A percentile compares a stretch with the other conserved stretches of the same genome.
phyloP scores from a whole-genome alignment of 2,329 filamentous ascomycete species.

The Mollisia scopiformis region DNA sequence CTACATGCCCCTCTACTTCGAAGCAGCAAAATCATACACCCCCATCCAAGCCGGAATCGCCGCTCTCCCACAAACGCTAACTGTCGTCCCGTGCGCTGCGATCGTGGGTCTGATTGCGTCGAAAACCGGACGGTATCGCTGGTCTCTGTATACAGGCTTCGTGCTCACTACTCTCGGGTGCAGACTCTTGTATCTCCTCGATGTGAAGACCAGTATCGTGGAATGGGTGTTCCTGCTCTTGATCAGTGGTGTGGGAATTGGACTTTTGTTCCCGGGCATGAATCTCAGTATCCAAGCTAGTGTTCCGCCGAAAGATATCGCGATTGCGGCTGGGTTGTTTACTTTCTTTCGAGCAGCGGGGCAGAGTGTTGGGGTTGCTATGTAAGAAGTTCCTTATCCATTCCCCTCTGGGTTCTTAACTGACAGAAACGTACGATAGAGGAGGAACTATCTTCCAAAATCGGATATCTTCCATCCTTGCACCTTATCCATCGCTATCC shows the following conservation, averaged over 20 bases:
- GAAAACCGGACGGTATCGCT: conserved; percentile 56
- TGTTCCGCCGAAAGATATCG: conserved; percentile 54
- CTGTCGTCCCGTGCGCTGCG: conserved; percentile 60
- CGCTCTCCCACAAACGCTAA: conserved; percentile 59
- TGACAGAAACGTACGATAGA: no score
- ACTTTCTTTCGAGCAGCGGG: conserved; percentile 68
- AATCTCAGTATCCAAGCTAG: conserved; percentile 64
- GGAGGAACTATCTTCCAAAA: conserved; percentile 72
- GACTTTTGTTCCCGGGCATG: conserved; percentile 63
- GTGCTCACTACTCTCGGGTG: conserved; percentile 55
- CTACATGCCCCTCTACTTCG: conserved; percentile 52
- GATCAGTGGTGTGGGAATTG: conserved; percentile 61
- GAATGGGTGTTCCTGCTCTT: conserved; percentile 62
- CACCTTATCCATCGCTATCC: background rate
- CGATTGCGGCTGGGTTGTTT: conserved; percentile 63
- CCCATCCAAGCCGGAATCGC: conserved; percentile 56
- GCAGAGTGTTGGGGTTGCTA: conserved; percentile 64
- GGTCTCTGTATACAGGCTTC: conserved; percentile 64
- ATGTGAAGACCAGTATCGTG: conserved; percentile 49
- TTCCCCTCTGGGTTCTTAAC: no score
- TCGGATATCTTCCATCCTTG: conserved; percentile 31
- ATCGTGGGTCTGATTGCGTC: conserved; percentile 55
- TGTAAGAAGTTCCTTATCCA: conserved; percentile 32
- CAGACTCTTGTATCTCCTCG: conserved; percentile 54
- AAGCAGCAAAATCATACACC: conserved; percentile 51